These are phyloP conservation scores for Trametes versicolor DNA, from an alignment of 1,284 basidiomycete species.

Conservation along the genomic window DNA sequence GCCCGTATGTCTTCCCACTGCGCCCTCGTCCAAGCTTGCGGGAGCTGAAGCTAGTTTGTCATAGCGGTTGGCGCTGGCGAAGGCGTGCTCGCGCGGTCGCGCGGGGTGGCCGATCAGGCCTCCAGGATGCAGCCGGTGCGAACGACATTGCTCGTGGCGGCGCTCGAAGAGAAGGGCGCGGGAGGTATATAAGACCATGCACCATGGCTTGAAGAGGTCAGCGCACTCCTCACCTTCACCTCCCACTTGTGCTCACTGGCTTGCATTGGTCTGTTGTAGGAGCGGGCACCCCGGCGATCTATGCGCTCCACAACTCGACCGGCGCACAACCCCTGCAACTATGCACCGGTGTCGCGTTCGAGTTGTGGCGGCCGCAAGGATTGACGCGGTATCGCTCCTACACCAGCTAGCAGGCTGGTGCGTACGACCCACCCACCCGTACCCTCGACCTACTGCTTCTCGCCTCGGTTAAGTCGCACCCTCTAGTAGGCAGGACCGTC, in stretches of 20 bases:
- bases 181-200: conserved; percentile 12
- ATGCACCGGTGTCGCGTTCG: conserved; percentile 26
- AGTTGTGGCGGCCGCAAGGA: conserved; percentile 40
- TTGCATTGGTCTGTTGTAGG: conserved; percentile 17
- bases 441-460: background rate
- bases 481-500: no score
- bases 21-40: conserved; percentile 5
- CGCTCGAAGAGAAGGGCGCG: conserved; percentile 9
- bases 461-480: no score
- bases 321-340: conserved; percentile 24
- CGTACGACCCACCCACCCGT: background rate
- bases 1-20: conserved; percentile 16
- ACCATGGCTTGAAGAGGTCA: background rate
- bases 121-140: background rate
- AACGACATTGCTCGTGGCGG: conserved; percentile 6
- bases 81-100: background rate
- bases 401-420: conserved; percentile 16
- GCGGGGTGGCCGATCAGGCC: conserved; percentile 3
- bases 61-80: background rate
- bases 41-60: conserved; percentile 21
- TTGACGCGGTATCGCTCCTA: conserved; percentile 29
- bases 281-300: conserved; percentile 23
- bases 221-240: background rate
- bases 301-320: conserved; percentile 29
- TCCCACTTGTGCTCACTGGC: background rate